Evolutionary conservation across 1,284 basidiomycete genomes (phyloP).

Genomic region (Ceratobasidium sp.): DNA sequence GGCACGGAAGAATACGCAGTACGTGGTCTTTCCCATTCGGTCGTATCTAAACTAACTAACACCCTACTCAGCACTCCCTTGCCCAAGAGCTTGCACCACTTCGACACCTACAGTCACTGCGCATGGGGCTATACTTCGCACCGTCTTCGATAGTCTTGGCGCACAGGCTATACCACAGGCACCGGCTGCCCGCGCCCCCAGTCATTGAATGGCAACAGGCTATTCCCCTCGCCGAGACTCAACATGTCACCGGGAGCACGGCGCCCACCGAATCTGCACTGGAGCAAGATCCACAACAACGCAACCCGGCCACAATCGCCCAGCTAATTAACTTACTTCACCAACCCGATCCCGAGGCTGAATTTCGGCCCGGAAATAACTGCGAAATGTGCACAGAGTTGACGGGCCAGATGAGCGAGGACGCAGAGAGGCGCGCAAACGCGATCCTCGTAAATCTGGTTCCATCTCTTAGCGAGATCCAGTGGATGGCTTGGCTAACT

Average conservation of each 20-base stretch:
- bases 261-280: background rate
- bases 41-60: background rate
- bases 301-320: background rate
- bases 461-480: constrained; percentile 3
- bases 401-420: background rate
- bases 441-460: background rate
- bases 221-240: background rate
- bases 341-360: constrained; percentile 4
- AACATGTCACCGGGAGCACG: background rate
- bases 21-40: background rate
- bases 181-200: constrained; percentile 8
- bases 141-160: constrained; percentile 36
- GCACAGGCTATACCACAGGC: constrained; percentile 35
- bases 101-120: constrained; percentile 5
- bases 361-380: background rate
- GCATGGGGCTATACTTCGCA: constrained; percentile 30
- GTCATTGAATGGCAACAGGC: constrained; percentile 33
- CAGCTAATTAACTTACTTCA: constrained; percentile 20
- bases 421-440: constrained; percentile 27
- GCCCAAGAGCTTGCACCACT: constrained; percentile 33
- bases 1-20: constrained; percentile 43
- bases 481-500: constrained; percentile 41
- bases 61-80: constrained; percentile 17
- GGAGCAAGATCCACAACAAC: background rate
- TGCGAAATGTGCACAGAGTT: constrained; percentile 23